phyloP scores from a whole-genome alignment of 345 rosid species.

The Hypericum perforatum region DNA sequence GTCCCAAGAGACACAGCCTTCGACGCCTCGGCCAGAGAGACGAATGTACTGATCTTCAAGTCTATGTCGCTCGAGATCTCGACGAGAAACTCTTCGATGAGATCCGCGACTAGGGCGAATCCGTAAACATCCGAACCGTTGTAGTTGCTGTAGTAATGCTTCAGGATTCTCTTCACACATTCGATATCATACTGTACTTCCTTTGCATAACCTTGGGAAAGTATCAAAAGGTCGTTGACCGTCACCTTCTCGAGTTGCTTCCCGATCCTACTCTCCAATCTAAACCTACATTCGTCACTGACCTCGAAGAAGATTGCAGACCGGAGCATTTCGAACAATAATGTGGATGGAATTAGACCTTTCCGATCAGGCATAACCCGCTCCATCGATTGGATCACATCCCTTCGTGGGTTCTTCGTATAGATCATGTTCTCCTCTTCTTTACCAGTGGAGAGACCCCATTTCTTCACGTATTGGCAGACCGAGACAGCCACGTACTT shows the following conservation, averaged over 20 bases:
- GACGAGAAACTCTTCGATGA: slow-evolving; percentile 53
- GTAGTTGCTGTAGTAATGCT: slow-evolving; percentile 39
- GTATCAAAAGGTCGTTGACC: slow-evolving; percentile 45
- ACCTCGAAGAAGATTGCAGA: slow-evolving; percentile 41
- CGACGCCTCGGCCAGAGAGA: slow-evolving; percentile 42
- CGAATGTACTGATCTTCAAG: slow-evolving; percentile 40
- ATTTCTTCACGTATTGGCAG: slow-evolving; percentile 37
- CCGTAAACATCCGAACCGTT: slow-evolving; percentile 16
- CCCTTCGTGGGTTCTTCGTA: slow-evolving; percentile 32
- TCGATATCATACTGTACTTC: slow-evolving; percentile 47
- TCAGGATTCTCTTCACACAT: slow-evolving; percentile 48
- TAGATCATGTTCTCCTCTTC: slow-evolving; percentile 21
- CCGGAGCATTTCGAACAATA: slow-evolving; percentile 47
- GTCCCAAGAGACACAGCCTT: slow-evolving; percentile 35
- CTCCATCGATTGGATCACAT: slow-evolving; percentile 56
- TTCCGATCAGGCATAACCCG: slow-evolving; percentile 44
- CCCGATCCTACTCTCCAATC: slow-evolving; percentile 64
- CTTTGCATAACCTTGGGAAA: slow-evolving; percentile 36
- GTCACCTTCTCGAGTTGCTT: slow-evolving; percentile 61
- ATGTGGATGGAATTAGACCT: slow-evolving; percentile 44
- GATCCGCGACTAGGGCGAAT: slow-evolving; percentile 40
- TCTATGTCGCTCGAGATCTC: slow-evolving; percentile 53
- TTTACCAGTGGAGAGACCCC: slow-evolving; percentile 25
- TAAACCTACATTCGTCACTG: slow-evolving; percentile 43
- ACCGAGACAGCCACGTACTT: slow-evolving; percentile 45